Evolutionary conservation across 2,329 filamentous ascomycete genomes (phyloP).

Genomic region (Phialophora chinensis): DNA sequence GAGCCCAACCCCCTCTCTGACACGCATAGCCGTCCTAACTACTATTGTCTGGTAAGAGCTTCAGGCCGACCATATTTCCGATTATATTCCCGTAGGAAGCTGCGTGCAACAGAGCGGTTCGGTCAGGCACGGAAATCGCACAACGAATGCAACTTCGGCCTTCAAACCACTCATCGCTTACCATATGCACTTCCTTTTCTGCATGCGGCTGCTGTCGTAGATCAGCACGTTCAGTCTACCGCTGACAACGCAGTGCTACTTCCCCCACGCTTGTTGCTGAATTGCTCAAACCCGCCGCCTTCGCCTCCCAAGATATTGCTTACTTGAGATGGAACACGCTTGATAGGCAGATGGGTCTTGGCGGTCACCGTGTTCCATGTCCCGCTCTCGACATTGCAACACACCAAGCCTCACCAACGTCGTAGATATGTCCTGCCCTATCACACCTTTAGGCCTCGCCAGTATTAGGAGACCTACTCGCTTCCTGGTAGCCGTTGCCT

Average conservation of each 20-base stretch:
- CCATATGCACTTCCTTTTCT: too few species aligned
- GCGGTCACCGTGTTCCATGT: background rate
- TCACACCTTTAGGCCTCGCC: background rate
- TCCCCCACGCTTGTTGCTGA: background rate
- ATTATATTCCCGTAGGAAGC: background rate
- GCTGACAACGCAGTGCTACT: background rate
- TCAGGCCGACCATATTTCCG: too few species aligned
- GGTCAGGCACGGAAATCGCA: background rate
- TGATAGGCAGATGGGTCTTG: background rate
- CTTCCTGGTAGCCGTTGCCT: background rate
- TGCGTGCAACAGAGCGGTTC: background rate
- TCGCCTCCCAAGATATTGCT: background rate
- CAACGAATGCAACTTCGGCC: too few species aligned
- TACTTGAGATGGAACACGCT: background rate
- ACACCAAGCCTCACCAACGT: background rate
- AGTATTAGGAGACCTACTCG: background rate
- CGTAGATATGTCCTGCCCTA: background rate
- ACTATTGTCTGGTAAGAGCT: too few species aligned
- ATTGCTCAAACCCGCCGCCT: background rate
- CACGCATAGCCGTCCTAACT: background rate
- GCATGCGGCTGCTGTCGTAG: too few species aligned
- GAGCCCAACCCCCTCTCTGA: background rate
- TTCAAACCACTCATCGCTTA: too few species aligned
- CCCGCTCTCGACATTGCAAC: background rate
- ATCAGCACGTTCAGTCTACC: background rate